Base-by-base conservation (phyloP, 2,329 filamentous ascomycete species). In the Microsporum canis region DNA sequence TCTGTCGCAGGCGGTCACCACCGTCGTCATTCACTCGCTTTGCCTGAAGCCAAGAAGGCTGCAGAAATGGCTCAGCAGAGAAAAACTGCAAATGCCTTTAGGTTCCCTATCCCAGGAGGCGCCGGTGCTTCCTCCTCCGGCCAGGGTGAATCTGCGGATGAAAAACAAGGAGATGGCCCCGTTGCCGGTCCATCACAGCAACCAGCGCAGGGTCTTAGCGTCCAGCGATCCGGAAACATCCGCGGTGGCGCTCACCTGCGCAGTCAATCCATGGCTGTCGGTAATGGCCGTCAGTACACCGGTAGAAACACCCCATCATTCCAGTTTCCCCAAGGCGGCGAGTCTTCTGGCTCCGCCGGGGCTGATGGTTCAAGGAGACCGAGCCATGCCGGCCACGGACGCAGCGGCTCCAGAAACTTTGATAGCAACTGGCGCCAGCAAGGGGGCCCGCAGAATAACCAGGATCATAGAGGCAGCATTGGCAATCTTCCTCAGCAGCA, bases 361-460 rank as follows among this genome's bases (percentile, higher is more conserved):
- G 70, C 62, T 63, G 75, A 78, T 64, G 75, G 77, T 65, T 71
- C 77, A 12, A 56, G 64, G 33, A 63, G 64, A 10, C 5, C 36
- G 23, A 63, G 64, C 27, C 82, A 84, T 66, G 69, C 74, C 47
- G 87, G 89, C 61, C 94, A 99, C 72, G 86, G 84, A 65, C 85
- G 94, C 64, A 87, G 86, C 36, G 84, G 84, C 8, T 99, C 94
- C 29, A 86, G 94, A 65, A 99, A 97, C 76, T 97, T 97, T 71
- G 94, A 99, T 67, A 87, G 91, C 69, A 99, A 99, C 76, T 99
- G 94, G 94, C 88, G 94, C 69, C 95, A 91, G 70, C 91, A 88
- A 67, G 83, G 83, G 65, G 69, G 71, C 60, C 78, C 79, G 62
- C 69, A 69, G 33, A 75, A 77, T 66, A 79, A 79, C 67, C 81